These are phyloP conservation scores for Pythium phragmitis DNA, from an alignment of 352 stramenopile species.

Conservation along the genomic window DNA sequence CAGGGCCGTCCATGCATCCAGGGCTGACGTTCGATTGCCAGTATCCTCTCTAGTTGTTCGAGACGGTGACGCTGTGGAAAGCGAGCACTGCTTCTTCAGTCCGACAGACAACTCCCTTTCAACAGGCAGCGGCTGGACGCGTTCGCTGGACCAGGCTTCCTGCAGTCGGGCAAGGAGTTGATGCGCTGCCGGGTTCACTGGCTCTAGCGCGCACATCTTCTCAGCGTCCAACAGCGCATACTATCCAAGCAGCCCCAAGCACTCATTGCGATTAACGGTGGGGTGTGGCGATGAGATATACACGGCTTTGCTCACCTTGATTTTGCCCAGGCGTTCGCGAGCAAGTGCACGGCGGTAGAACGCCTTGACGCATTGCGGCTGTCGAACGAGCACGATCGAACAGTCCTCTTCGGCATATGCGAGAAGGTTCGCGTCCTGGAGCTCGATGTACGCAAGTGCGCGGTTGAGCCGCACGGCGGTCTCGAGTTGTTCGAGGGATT, in stretches of 20 bases:
- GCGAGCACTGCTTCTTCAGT: slow-evolving; percentile 10
- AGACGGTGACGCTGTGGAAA: neutral
- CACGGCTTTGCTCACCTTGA: slow-evolving; percentile 32
- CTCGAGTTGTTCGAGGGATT: slow-evolving; percentile 33
- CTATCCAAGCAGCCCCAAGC: neutral
- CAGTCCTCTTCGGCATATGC: slow-evolving; percentile 70
- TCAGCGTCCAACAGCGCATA: slow-evolving; percentile 26
- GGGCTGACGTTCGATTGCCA: neutral
- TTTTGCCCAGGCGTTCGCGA: slow-evolving; percentile 63
- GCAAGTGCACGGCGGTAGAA: slow-evolving; percentile 85
- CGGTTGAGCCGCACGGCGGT: slow-evolving; percentile 64
- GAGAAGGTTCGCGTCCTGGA: slow-evolving; percentile 26
- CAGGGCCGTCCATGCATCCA: slow-evolving; percentile 43
- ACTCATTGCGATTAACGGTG: neutral
- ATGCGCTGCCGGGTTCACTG: slow-evolving; percentile 24
- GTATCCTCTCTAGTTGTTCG: neutral
- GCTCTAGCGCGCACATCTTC: slow-evolving; percentile 25
- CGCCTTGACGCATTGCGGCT: slow-evolving; percentile 86
- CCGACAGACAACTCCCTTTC: slow-evolving; percentile 7
- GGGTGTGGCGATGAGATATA: neutral
- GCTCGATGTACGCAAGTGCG: slow-evolving; percentile 53
- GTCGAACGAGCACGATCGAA: slow-evolving; percentile 51
- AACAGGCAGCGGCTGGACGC: neutral
- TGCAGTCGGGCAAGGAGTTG: slow-evolving; percentile 22
- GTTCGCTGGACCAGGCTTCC: slow-evolving; percentile 6